Conservation (phyloP, 2,329 filamentous ascomycete species). For the Mycocentrospora acerina region DNA sequence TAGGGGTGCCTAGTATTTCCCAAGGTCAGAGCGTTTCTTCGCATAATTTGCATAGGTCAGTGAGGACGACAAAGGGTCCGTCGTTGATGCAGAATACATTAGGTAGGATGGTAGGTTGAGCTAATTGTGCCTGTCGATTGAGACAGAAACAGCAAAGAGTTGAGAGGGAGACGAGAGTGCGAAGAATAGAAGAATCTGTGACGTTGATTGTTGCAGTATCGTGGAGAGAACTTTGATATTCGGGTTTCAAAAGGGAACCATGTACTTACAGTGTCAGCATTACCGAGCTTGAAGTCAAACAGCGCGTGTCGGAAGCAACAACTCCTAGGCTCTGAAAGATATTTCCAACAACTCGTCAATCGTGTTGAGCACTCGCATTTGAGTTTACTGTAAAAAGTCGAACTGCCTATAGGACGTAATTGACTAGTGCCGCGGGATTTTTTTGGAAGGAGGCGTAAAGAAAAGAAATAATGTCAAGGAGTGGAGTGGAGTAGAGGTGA, state of each 20-base stretch:
- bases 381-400: constrained; percentile 11
- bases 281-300: constrained; percentile 24
- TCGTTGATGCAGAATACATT: constrained; percentile 15
- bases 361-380: constrained; percentile 1
- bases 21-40: constrained; percentile 27
- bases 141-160: constrained; percentile 2
- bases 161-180: constrained; percentile 8
- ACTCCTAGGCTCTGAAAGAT: constrained; percentile 5
- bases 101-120: constrained; percentile 17
- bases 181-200: constrained; percentile 22
- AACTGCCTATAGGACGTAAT: constrained; percentile 11
- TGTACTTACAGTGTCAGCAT: constrained; percentile 50
- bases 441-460: constrained; percentile 10
- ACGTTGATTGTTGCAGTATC: constrained; percentile 36
- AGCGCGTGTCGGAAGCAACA: constrained; percentile 21
- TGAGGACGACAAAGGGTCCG: constrained; percentile 20
- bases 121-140: constrained; percentile 8
- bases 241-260: constrained; percentile 36
- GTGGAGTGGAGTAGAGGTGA: constrained; percentile 22
- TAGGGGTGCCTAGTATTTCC: constrained; percentile 25
- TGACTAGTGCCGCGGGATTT: constrained; percentile 13
- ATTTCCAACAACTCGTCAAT: background rate
- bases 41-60: constrained; percentile 29
- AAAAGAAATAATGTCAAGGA: constrained; percentile 12
- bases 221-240: constrained; percentile 28